A percentile compares a stretch with the other conserved stretches of the same genome.
Conservation (phyloP, 2,329 filamentous ascomycete genomes). For the Dothideomycetes sp. region DNA sequence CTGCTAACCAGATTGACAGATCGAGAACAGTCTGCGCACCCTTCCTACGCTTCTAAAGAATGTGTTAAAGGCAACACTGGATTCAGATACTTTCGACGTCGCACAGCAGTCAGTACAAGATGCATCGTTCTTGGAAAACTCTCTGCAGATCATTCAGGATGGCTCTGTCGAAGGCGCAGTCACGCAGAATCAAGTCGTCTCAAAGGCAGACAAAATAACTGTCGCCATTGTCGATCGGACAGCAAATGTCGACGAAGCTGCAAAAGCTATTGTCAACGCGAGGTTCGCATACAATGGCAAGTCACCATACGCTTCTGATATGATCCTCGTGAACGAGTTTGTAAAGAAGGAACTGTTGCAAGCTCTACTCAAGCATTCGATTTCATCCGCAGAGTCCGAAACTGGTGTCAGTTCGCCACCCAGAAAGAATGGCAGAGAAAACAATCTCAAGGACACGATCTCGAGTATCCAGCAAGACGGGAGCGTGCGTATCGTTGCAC, state of each 20-base stretch:
- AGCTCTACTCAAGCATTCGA: constrained; percentile 35
- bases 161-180: constrained; percentile 15
- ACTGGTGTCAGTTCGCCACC: constrained; percentile 13
- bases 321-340: constrained; percentile 58
- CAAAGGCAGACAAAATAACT: constrained; percentile 27
- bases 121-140: constrained; percentile 19
- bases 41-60: constrained; percentile 30
- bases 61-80: constrained; percentile 33
- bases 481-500: constrained; percentile 17
- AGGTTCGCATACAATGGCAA: constrained; percentile 47
- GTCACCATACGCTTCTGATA: constrained; percentile 53
- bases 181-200: constrained; percentile 27
- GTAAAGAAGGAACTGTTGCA: constrained; percentile 46
- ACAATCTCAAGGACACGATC: constrained; percentile 10
- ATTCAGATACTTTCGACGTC: constrained; percentile 41
- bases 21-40: constrained; percentile 33
- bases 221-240: constrained; percentile 54
- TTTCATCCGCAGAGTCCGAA: constrained; percentile 20
- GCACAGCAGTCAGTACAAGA: constrained; percentile 27
- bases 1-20: constrained; percentile 18
- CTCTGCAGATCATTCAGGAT: constrained; percentile 29
- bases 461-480: constrained; percentile 13
- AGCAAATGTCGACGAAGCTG: constrained; percentile 46
- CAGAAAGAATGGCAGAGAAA: constrained; percentile 4
- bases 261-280: constrained; percentile 44